Conservation (phyloP, 2,329 filamentous ascomycete species). For the Alternaria sp. region DNA sequence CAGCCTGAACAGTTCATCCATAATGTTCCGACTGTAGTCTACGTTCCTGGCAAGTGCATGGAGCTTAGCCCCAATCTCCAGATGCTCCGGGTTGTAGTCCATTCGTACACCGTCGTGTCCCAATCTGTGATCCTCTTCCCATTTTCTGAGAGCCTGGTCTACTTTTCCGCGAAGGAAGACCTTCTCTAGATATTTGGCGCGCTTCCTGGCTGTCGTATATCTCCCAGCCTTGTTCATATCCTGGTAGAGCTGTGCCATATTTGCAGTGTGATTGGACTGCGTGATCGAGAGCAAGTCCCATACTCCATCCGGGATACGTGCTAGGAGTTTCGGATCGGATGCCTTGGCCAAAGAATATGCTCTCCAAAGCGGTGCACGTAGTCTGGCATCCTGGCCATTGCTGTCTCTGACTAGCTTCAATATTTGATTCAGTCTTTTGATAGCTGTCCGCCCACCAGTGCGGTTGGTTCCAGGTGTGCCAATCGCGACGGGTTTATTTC, state of each 20-base stretch:
- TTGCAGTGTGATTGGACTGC: slow-evolving; percentile 30
- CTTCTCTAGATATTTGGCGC: slow-evolving; percentile 37
- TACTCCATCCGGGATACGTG: slow-evolving; percentile 33
- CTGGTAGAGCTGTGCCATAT: slow-evolving; percentile 35
- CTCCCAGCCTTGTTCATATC: slow-evolving; percentile 38
- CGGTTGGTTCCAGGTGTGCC: neutral
- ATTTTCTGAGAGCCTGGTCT: slow-evolving; percentile 42
- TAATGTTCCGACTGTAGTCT: slow-evolving; percentile 66
- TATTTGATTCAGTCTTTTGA: slow-evolving; percentile 25
- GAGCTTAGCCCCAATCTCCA: slow-evolving; percentile 74
- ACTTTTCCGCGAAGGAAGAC: slow-evolving; percentile 37
- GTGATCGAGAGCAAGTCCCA: slow-evolving; percentile 49
- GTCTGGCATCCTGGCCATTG: slow-evolving; percentile 5
- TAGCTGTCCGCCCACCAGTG: slow-evolving; percentile 1
- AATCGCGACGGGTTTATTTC: slow-evolving; percentile 12
- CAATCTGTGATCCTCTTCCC: slow-evolving; percentile 38
- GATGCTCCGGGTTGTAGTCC: slow-evolving; percentile 49
- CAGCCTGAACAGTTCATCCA: slow-evolving; percentile 62
- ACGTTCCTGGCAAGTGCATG: slow-evolving; percentile 66
- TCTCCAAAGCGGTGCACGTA: slow-evolving; percentile 39
- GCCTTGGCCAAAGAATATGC: slow-evolving; percentile 39
- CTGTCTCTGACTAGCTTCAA: slow-evolving; percentile 19
- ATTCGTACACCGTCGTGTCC: slow-evolving; percentile 19
- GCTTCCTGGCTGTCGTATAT: slow-evolving; percentile 29
- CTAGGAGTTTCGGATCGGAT: slow-evolving; percentile 24